Evolutionary conservation across 2,329 filamentous ascomycete genomes (phyloP).

Genomic region (Chaetomium strumarium): DNA sequence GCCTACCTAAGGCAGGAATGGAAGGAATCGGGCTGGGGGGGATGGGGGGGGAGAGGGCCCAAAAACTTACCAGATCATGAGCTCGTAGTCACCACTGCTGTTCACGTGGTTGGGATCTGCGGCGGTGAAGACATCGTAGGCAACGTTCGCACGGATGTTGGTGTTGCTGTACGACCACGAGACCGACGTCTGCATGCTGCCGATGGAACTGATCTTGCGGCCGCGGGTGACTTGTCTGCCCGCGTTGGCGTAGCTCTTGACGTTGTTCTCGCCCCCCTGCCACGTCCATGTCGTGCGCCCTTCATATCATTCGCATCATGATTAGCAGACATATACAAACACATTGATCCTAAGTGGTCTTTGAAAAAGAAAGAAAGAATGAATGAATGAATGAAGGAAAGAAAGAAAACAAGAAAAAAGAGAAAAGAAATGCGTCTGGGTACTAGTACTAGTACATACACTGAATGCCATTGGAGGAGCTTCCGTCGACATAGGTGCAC

Average conservation of each 20-base stretch:
- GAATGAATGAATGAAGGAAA: no score
- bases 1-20: no score
- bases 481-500: slow-evolving; percentile 37
- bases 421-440: no score
- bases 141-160: slow-evolving; percentile 50
- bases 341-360: no score
- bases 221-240: slow-evolving; percentile 30
- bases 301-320: no score
- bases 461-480: slow-evolving; percentile 30
- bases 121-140: slow-evolving; percentile 58
- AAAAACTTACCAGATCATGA: slow-evolving; percentile 60
- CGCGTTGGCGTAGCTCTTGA: slow-evolving; percentile 42
- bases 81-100: slow-evolving; percentile 46
- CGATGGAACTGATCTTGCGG: slow-evolving; percentile 30
- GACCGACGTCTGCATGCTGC: slow-evolving; percentile 31
- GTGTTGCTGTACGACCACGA: slow-evolving; percentile 43
- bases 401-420: no score
- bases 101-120: slow-evolving; percentile 30
- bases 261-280: slow-evolving; percentile 33
- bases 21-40: no score
- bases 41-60: background rate
- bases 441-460: no score
- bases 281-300: slow-evolving; percentile 38
- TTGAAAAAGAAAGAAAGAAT: no score
- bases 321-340: no score